phyloP scores from a whole-genome alignment of 208 protist genomes.

The Leishmania tropica region DNA sequence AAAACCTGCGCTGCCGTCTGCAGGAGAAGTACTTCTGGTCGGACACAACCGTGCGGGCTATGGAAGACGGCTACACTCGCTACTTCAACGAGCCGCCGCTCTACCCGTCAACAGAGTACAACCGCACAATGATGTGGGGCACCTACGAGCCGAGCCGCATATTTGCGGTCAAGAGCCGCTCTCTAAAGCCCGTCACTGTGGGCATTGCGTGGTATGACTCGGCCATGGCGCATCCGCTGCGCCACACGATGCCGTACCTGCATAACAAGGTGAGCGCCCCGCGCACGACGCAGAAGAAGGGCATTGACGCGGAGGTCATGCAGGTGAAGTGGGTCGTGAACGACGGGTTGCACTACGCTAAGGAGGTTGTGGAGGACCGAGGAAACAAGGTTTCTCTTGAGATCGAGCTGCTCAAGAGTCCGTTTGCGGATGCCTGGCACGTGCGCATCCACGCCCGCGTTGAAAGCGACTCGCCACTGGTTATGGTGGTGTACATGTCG shows the following conservation, averaged over 20 bases:
- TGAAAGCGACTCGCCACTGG: slow-evolving; percentile 40
- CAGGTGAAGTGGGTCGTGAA: slow-evolving; percentile 68
- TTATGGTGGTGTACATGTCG: slow-evolving; percentile 73
- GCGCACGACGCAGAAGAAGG: slow-evolving; percentile 35
- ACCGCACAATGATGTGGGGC: slow-evolving; percentile 79
- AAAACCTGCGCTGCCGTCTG: slow-evolving; percentile 70
- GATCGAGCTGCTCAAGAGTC: slow-evolving; percentile 86
- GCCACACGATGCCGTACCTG: slow-evolving; percentile 63
- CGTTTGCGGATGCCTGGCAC: slow-evolving; percentile 77
- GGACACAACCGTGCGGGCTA: slow-evolving; percentile 42
- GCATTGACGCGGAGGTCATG: slow-evolving; percentile 58
- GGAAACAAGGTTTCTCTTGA: slow-evolving; percentile 50
- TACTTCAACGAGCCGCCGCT: slow-evolving; percentile 71
- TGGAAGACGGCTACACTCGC: slow-evolving; percentile 61
- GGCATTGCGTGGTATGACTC: slow-evolving; percentile 87
- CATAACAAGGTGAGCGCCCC: slow-evolving; percentile 73
- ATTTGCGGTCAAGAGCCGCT: slow-evolving; percentile 79
- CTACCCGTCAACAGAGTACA: slow-evolving; percentile 69
- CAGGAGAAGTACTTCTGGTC: slow-evolving; percentile 55
- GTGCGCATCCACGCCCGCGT: slow-evolving; percentile 72
- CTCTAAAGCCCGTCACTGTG: slow-evolving; percentile 63
- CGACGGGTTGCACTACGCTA: slow-evolving; percentile 83
- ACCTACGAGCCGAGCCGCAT: slow-evolving; percentile 86
- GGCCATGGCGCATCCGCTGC: slow-evolving; percentile 51
- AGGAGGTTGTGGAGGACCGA: slow-evolving; percentile 58